Base-by-base conservation (phyloP, 2,329 filamentous ascomycete genomes). In the Lasiodiplodia sp. region DNA sequence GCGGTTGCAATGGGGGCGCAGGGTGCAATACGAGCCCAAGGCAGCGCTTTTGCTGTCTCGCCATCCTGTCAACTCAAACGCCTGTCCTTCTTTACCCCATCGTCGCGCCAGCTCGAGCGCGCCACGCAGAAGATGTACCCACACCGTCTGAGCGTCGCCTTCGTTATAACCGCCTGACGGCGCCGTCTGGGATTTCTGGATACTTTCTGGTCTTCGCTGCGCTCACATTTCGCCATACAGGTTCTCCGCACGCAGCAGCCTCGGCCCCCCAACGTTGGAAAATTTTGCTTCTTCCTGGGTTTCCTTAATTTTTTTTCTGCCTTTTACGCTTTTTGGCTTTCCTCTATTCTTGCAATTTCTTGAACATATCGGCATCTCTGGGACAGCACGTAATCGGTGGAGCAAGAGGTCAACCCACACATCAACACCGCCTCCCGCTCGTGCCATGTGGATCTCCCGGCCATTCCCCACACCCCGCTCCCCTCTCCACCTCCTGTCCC, bases 381-480 rank as follows among this genome's bases (percentile, higher is more conserved):
- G 51, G 16, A 34, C 55, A 47, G 18, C 21, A 63, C 21, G 58
- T 21, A 63, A 51, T 63, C n/a, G 60, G 60, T 38, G 60, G 28
- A 52, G 40, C 12, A 6, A 21, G 25, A n/a, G 31, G 31, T 47
- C 44, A 47, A 21, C 5, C 44, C 44, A 47, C 44, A 21, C 44
- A 40, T 31, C 55, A 40, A 18, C 58, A 64, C 31, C 40, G n/a
- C 58, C 16, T 11, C 3, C 58, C 60, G 37, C 51, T 56, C 40
- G 47, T 40, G 51, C 63, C 44, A 66, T 66, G 63, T 18, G 23
- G 60, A 64, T 64, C 60, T 64, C 60, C 47, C 60, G 60, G 21
- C 18, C 28, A 31, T 21, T 64, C 60, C 37, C 60, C 60, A 63
- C 58, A 34, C 16, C 40, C 6, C 58, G 18, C 25, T 31, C 53